These are phyloP conservation scores for Fusarium clavum DNA, from an alignment of 2,329 filamentous ascomycete species.

Conservation along the genomic window DNA sequence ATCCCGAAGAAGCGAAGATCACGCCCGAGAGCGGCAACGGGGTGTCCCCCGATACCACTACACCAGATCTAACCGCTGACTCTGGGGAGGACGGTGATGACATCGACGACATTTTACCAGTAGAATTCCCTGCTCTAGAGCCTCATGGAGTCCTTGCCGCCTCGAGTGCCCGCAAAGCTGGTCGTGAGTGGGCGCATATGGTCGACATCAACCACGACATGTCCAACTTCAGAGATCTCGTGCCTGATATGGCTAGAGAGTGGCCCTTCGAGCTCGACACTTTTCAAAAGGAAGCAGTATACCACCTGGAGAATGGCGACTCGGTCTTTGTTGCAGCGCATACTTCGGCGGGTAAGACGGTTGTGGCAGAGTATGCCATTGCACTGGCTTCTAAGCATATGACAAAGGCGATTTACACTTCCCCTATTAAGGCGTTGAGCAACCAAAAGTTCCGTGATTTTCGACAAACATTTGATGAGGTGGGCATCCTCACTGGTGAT, in stretches of 20 bases:
- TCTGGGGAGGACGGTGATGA: conserved; percentile 66
- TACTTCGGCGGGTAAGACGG: conserved; percentile 97
- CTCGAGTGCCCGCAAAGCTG: conserved; percentile 77
- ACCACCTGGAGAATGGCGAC: conserved; percentile 95
- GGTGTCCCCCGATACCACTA: conserved; percentile 29
- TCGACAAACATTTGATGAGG: conserved; percentile 88
- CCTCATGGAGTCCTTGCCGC: conserved; percentile 81
- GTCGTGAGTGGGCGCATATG: conserved; percentile 97
- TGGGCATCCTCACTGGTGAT: conserved; percentile 96
- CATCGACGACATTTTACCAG: conserved; percentile 87
- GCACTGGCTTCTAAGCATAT: conserved; percentile 97
- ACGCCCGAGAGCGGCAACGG: conserved; percentile 49
- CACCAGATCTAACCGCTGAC: conserved; percentile 49
- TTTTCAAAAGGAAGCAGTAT: conserved; percentile 98
- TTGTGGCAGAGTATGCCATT: conserved; percentile 98
- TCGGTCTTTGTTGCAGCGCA: conserved; percentile 98
- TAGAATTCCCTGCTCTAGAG: conserved; percentile 93
- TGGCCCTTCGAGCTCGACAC: conserved; percentile 98
- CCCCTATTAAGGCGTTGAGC: conserved; percentile 96
- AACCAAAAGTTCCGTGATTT: conserved; percentile 99
- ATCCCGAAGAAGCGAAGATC: conserved; percentile 56
- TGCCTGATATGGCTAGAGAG: conserved; percentile 94
- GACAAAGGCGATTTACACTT: conserved; percentile 99
- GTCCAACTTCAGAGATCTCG: conserved; percentile 91
- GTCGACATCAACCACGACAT: conserved; percentile 95